phyloP scores from a whole-genome alignment of 1,284 basidiomycete species.

The Naganishia albida region DNA sequence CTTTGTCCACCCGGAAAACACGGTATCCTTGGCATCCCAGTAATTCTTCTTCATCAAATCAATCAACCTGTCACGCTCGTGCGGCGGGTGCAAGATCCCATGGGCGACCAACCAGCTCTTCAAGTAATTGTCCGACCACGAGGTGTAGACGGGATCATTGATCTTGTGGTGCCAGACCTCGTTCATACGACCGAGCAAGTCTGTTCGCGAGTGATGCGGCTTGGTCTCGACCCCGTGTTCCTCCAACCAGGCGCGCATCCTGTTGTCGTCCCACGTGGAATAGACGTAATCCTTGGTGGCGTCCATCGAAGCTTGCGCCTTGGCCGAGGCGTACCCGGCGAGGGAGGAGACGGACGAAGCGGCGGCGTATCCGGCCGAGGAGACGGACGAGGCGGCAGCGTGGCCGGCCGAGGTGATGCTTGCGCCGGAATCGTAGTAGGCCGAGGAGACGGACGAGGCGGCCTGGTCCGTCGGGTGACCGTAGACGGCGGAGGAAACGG shows the following conservation, averaged over 20 bases:
- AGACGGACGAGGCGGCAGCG: slow-evolving; percentile 33
- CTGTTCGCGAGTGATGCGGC: slow-evolving; percentile 64
- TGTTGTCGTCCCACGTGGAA: slow-evolving; percentile 80
- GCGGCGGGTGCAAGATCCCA: slow-evolving; percentile 64
- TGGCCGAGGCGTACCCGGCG: slow-evolving; percentile 57
- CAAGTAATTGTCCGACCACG: slow-evolving; percentile 82
- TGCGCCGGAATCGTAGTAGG: slow-evolving; percentile 31
- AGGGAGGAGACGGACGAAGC: slow-evolving; percentile 46
- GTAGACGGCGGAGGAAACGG: slow-evolving; percentile 61
- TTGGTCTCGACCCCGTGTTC: slow-evolving; percentile 71
- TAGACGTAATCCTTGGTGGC: slow-evolving; percentile 82
- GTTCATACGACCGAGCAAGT: slow-evolving; percentile 68
- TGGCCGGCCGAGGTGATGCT: slow-evolving; percentile 33
- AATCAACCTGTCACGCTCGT: slow-evolving; percentile 69
- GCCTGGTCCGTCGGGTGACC: slow-evolving; percentile 58
- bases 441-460: slow-evolving; percentile 36
- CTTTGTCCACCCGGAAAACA: slow-evolving; percentile 68
- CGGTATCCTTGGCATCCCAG: slow-evolving; percentile 64
- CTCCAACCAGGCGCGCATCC: slow-evolving; percentile 69
- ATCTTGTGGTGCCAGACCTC: slow-evolving; percentile 65
- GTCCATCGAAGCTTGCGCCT: slow-evolving; percentile 60
- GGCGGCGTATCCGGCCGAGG: slow-evolving; percentile 56
- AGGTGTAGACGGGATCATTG: slow-evolving; percentile 69
- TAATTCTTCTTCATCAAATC: slow-evolving; percentile 76
- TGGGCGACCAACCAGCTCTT: slow-evolving; percentile 82